Percentiles rank a stretch among this genome's conserved stretches.
These are phyloP conservation scores for Boletus fagicola DNA, from an alignment of 768 basidiomycete genomes.

Conservation along the genomic window DNA sequence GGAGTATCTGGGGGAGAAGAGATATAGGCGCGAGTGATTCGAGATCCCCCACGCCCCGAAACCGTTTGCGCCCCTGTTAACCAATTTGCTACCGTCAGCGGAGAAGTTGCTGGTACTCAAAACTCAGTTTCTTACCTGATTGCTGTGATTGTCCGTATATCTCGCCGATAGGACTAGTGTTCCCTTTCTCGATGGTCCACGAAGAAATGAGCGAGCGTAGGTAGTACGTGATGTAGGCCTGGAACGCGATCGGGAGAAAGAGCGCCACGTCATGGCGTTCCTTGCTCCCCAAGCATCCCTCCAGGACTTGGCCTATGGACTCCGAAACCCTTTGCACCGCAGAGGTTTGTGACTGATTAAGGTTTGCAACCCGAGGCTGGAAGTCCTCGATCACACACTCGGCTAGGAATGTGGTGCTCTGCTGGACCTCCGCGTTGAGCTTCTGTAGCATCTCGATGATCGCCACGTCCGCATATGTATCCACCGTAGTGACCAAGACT, in stretches of 20 bases:
- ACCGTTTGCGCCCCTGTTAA: constrained; percentile 5
- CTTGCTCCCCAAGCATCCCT: not conserved
- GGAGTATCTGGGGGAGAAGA: not conserved
- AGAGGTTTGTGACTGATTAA: not conserved
- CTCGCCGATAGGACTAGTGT: not conserved
- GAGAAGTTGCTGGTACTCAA: not conserved
- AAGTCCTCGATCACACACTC: not conserved
- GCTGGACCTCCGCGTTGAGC: constrained; percentile 14
- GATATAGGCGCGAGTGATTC: constrained; percentile 3
- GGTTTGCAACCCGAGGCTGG: not conserved
- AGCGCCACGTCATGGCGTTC: not conserved
- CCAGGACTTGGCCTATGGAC: constrained; percentile 3
- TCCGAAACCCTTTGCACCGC: not conserved
- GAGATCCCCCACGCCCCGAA: constrained; percentile 9
- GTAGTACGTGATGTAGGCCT: constrained; percentile 3
- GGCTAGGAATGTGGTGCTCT: constrained; percentile 4
- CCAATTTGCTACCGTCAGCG: not conserved
- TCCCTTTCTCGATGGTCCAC: constrained; percentile 6
- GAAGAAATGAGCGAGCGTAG: constrained; percentile 6
- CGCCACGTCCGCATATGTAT: constrained; percentile 2
- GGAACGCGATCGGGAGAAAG: constrained; percentile 12
- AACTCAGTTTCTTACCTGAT: not conserved
- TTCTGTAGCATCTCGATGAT: constrained; percentile 3
- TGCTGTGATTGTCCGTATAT: constrained; percentile 7
- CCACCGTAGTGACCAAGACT: constrained; percentile 3